Evolutionary conservation across 2,329 filamentous ascomycete genomes (phyloP).

Genomic region (Byssochlamys sp.): DNA sequence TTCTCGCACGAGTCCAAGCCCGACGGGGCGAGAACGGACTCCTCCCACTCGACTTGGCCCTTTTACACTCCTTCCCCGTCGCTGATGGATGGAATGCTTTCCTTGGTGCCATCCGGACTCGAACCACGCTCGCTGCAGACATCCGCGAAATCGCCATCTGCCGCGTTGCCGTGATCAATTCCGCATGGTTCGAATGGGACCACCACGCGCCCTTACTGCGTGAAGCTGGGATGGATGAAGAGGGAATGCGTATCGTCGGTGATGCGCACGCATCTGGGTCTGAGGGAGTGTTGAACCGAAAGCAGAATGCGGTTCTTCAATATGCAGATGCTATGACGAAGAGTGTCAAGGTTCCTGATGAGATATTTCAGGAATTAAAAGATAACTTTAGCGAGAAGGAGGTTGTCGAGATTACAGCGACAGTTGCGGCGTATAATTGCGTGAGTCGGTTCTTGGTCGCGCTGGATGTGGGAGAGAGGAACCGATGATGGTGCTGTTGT

Average conservation of each 20-base stretch:
- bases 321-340: conserved; percentile 80
- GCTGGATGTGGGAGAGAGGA: conserved; percentile 52
- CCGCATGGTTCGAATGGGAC: conserved; percentile 77
- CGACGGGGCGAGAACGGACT: conserved; percentile 43
- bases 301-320: conserved; percentile 58
- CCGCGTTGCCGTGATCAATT: conserved; percentile 68
- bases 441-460: conserved; percentile 77
- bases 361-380: conserved; percentile 56
- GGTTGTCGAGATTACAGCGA: conserved; percentile 72
- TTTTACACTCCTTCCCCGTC: conserved; percentile 47
- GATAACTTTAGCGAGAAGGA: conserved; percentile 57
- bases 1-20: conserved; percentile 43
- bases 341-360: conserved; percentile 59
- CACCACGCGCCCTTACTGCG: conserved; percentile 68
- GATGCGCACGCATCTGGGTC: conserved; percentile 20
- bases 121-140: conserved; percentile 39
- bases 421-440: conserved; percentile 72
- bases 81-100: conserved; percentile 52
- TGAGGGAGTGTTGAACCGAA: conserved; percentile 40
- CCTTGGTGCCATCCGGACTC: conserved; percentile 46
- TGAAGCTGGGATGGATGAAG: conserved; percentile 44
- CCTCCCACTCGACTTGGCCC: conserved; percentile 44
- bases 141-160: conserved; percentile 71
- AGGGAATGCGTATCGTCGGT: conserved; percentile 28
- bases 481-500: conserved; percentile 10